Evolutionary conservation across 345 rosid species (phyloP).

Genomic region (Excoecaria agallocha): DNA sequence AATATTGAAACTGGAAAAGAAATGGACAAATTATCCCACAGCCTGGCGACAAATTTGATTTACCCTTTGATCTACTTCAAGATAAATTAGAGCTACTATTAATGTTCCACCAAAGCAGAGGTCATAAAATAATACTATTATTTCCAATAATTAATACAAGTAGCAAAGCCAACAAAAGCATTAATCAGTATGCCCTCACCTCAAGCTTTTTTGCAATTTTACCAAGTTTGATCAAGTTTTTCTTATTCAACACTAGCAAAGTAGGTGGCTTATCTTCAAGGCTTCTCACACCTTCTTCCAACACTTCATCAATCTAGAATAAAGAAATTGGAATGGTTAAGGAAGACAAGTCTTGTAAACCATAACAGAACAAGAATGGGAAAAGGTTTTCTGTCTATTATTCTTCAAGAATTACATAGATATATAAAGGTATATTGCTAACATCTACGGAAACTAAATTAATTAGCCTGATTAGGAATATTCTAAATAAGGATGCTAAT

Average conservation of each 20-base stretch:
- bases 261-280: constrained; percentile 58
- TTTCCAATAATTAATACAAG: neutral
- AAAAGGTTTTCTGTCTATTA: too few species aligned
- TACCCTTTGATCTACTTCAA: neutral
- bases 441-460: too few species aligned
- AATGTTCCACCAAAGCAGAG: neutral
- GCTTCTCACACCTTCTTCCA: constrained; percentile 69
- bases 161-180: constrained; percentile 1
- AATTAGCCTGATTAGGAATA: too few species aligned
- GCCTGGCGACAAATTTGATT: neutral
- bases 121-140: too few species aligned
- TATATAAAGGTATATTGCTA: too few species aligned
- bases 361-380: too few species aligned
- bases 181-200: constrained; percentile 41
- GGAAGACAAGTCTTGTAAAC: constrained; percentile 2
- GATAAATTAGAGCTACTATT: neutral
- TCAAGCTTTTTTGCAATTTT: constrained; percentile 86
- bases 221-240: constrained; percentile 92
- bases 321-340: constrained; percentile 12
- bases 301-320: constrained; percentile 72
- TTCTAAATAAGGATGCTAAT: too few species aligned
- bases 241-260: constrained; percentile 85
- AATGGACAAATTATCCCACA: neutral
- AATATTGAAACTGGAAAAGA: neutral
- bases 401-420: too few species aligned